Conservation (phyloP, 495 filamentous ascomycete genomes). For the Mycothermus thermophilus region DNA sequence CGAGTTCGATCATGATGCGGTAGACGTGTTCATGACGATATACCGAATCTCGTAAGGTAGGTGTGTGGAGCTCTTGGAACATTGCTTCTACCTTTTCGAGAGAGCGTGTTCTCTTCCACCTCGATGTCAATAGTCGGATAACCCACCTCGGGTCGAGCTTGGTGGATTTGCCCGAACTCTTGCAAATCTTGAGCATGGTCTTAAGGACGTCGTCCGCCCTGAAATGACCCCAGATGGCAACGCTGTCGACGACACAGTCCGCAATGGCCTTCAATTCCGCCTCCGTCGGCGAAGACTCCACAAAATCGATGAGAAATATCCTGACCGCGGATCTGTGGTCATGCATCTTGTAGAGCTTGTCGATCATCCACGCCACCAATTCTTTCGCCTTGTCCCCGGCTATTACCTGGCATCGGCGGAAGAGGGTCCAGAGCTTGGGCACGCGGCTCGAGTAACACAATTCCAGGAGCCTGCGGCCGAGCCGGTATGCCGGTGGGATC, state of each 20-base stretch:
- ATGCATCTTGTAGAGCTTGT: slow-evolving; percentile 11
- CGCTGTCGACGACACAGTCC: slow-evolving; percentile 16
- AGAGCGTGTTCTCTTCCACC: slow-evolving; percentile 17
- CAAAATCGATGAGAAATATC: slow-evolving; percentile 10
- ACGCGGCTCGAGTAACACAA: no score
- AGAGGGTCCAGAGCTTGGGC: no score
- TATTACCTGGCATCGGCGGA: slow-evolving; percentile 14
- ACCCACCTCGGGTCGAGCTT: slow-evolving; percentile 20
- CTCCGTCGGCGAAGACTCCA: slow-evolving; percentile 12
- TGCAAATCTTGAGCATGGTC: slow-evolving; percentile 13
- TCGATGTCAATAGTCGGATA: slow-evolving; percentile 16
- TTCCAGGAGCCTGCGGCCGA: slow-evolving; percentile 21
- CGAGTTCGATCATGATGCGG: slow-evolving; percentile 27
- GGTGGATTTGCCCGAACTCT: slow-evolving; percentile 1
- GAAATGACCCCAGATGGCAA: slow-evolving; percentile 14
- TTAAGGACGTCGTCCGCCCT: slow-evolving; percentile 15
- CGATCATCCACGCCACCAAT: slow-evolving; percentile 17
- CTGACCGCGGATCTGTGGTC: slow-evolving; percentile 21
- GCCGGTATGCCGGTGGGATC: slow-evolving; percentile 6
- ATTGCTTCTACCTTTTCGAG: slow-evolving; percentile 14
- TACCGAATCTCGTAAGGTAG: slow-evolving; percentile 10
- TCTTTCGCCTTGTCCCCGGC: slow-evolving; percentile 2
- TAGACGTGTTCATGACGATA: slow-evolving; percentile 16
- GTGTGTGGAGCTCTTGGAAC: slow-evolving; percentile 14
- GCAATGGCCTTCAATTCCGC: slow-evolving; percentile 12